Evolutionary conservation across 768 basidiomycete species (phyloP), one percentile per base, ranked within the genome.

Genomic region (Suillus tomentosus): DNA sequence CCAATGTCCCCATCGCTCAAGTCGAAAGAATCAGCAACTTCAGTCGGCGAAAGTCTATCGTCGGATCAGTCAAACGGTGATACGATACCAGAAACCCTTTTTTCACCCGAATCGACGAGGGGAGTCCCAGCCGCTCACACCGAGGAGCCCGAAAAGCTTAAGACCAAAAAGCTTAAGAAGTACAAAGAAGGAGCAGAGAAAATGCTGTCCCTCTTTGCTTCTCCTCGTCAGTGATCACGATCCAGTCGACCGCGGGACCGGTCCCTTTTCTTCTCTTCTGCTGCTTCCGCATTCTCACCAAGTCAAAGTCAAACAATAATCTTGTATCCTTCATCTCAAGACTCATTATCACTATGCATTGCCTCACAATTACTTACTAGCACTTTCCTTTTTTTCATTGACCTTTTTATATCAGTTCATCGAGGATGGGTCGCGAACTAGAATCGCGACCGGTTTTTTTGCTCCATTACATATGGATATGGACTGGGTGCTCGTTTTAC

Each of bases 181-280:
- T 91, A 92, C 80, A 94, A 93, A 79, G 88, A 92, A 72, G 90
- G 88, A 66, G 91, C 92, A 3, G 92, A 93, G 80, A 94, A 94
- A 68, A 84, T 94, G 62, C 82, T 94, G 64, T 91, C 91, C 39
- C 79, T 94, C 67, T 94, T 94, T 75, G 88, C 89, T 50, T 85
- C 89, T 34, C 88, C 90, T 65, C 89, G 84, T 64, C 84, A 82
- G 70, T 71, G 74, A 55, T 74, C 71, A 67, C 34, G 60, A 51
- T 19, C 55, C 63, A 63, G 67, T 40, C 50, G 37, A 47, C 45
- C 45, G 53, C 64, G 61, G 72, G 66, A 70, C 67, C 75, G 73
- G 63, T 71, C 70, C 68, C 66, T 65, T 43, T 19, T 37, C 51
- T 19, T 37, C 19, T n/a, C 43, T 40, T 37, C 43, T 57, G 19